Evolutionary conservation across 495 filamentous ascomycete genomes (phyloP).

Genomic region (Oleoguttula mirabilis): DNA sequence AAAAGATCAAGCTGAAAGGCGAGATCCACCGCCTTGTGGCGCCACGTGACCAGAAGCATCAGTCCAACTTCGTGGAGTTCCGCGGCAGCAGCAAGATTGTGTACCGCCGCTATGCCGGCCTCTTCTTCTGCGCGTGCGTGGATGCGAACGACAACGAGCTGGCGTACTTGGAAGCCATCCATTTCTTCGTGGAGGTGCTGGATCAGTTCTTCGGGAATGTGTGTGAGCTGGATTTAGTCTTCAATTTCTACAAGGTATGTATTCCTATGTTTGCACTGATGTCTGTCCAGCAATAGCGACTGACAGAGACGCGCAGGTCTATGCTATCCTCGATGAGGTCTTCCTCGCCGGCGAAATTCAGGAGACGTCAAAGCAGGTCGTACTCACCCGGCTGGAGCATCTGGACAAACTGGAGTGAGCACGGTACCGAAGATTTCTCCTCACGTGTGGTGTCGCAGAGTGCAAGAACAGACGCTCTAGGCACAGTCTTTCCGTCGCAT

Average conservation of each 20-base stretch:
- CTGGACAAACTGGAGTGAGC: slow-evolving; percentile 85
- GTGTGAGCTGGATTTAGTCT: slow-evolving; percentile 96
- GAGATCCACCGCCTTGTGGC: slow-evolving; percentile 92
- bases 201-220: slow-evolving; percentile 99
- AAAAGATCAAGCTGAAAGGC: slow-evolving; percentile 84
- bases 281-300: not conserved
- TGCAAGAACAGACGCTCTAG: no score
- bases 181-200: slow-evolving; percentile 98
- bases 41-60: slow-evolving; percentile 96
- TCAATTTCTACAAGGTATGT: slow-evolving; percentile 84
- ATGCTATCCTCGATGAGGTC: slow-evolving; percentile 95
- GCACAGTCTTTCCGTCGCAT: no score
- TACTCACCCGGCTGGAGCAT: slow-evolving; percentile 86
- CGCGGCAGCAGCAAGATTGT: slow-evolving; percentile 77
- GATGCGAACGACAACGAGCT: slow-evolving; percentile 98
- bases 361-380: slow-evolving; percentile 96
- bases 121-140: slow-evolving; percentile 98
- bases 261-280: not conserved
- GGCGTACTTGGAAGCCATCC: slow-evolving; percentile 92
- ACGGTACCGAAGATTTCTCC: no score
- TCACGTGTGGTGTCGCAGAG: no score
- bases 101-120: slow-evolving; percentile 88
- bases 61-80: slow-evolving; percentile 97
- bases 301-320: slow-evolving; percentile 78
- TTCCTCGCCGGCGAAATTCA: slow-evolving; percentile 95